A percentile compares a stretch with the other conserved stretches of the same genome.
Evolutionary conservation across 1,284 basidiomycete species (phyloP).

Genomic region (Boletellus dicymbophilus): DNA sequence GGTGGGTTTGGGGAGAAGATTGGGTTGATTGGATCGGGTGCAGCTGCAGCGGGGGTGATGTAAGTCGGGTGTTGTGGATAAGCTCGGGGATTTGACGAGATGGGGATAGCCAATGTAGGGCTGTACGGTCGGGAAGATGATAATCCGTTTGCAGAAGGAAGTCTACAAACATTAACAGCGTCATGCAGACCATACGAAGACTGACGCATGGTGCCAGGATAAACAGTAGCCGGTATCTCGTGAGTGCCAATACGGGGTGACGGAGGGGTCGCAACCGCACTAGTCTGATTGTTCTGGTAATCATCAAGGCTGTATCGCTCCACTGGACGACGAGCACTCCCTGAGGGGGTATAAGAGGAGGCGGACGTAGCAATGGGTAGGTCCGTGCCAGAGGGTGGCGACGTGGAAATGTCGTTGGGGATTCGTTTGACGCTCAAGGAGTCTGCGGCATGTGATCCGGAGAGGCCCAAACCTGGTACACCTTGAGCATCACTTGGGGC

Average conservation of each 20-base stretch:
- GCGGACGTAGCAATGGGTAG: slow-evolving; percentile 34
- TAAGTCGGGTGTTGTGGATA: slow-evolving; percentile 76
- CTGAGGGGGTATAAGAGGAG: slow-evolving; percentile 44
- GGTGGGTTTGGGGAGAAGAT: slow-evolving; percentile 52
- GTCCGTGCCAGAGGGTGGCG: slow-evolving; percentile 28
- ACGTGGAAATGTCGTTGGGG: slow-evolving; percentile 15
- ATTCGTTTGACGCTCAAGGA: slow-evolving; percentile 20
- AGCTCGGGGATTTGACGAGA: slow-evolving; percentile 66
- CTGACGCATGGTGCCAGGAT: slow-evolving; percentile 47
- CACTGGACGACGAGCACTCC: slow-evolving; percentile 42
- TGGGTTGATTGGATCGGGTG: slow-evolving; percentile 59
- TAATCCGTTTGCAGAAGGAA: slow-evolving; percentile 35
- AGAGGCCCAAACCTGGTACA: slow-evolving; percentile 6
- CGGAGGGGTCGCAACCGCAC: slow-evolving; percentile 30
- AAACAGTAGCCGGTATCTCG: slow-evolving; percentile 30
- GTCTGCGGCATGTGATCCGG: slow-evolving; percentile 17
- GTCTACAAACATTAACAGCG: slow-evolving; percentile 36
- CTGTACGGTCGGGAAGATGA: slow-evolving; percentile 60
- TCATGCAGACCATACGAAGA: slow-evolving; percentile 43
- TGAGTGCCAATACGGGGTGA: slow-evolving; percentile 29
- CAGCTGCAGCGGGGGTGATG: slow-evolving; percentile 55
- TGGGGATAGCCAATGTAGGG: slow-evolving; percentile 43
- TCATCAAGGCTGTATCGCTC: slow-evolving; percentile 55
- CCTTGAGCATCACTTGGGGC: slow-evolving; percentile 15
- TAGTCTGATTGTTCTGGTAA: slow-evolving; percentile 24